These are phyloP conservation scores for Ceratobasidium sp. DNA, from an alignment of 1,284 basidiomycete genomes.

Conservation along the genomic window DNA sequence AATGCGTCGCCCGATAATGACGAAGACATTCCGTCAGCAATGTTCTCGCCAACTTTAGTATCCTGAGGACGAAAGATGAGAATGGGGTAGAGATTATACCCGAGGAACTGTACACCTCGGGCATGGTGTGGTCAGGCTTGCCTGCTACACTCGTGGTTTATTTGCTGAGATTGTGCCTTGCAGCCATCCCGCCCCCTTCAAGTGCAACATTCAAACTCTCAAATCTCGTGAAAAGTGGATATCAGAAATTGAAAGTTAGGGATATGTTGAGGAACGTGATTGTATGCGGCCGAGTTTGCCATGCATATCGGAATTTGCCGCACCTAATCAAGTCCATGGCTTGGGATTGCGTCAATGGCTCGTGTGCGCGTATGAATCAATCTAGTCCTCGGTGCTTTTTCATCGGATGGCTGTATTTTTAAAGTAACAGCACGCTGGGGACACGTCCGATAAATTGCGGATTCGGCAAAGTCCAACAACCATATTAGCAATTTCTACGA, in stretches of 20 bases:
- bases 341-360: too few species aligned
- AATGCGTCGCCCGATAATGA: too few species aligned
- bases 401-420: too few species aligned
- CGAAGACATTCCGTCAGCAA: neutral
- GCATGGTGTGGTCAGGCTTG: too few species aligned
- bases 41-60: neutral
- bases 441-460: too few species aligned
- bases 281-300: neutral
- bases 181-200: constrained; percentile 23
- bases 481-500: too few species aligned
- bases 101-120: too few species aligned
- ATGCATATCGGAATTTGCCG: neutral
- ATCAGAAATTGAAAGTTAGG: neutral
- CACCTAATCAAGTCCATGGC: neutral
- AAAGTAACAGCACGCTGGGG: too few species aligned
- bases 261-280: neutral
- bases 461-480: too few species aligned
- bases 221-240: constrained; percentile 1
- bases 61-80: neutral
- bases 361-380: too few species aligned
- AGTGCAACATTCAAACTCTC: constrained; percentile 10
- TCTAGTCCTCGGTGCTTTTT: too few species aligned
- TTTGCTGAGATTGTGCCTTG: neutral
- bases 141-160: too few species aligned
- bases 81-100: neutral